Conservation (phyloP, 2,329 filamentous ascomycete genomes). For the Pseudopithomyces chartarum region DNA sequence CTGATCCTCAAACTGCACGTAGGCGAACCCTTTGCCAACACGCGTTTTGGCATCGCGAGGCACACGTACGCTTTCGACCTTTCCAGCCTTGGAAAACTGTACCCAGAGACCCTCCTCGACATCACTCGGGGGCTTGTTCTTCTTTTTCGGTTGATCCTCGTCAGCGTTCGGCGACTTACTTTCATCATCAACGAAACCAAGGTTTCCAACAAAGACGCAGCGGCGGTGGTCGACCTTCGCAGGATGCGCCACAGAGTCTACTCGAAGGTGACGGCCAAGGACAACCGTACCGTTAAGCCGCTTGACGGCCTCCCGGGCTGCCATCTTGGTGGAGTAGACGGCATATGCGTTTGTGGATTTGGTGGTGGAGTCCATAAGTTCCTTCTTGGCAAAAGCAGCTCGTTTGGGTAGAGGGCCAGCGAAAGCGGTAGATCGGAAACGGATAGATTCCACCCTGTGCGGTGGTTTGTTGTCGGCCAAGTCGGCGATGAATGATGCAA, state of each 20-base stretch:
- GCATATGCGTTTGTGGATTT: slow-evolving; percentile 93
- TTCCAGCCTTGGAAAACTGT: slow-evolving; percentile 76
- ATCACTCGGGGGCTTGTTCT: slow-evolving; percentile 74
- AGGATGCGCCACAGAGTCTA: slow-evolving; percentile 89
- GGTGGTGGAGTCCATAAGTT: slow-evolving; percentile 88
- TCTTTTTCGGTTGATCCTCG: slow-evolving; percentile 70
- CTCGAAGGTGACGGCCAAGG: slow-evolving; percentile 85
- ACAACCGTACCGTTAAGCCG: slow-evolving; percentile 83
- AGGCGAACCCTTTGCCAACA: slow-evolving; percentile 95
- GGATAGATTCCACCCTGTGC: slow-evolving; percentile 85
- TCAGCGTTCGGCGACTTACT: slow-evolving; percentile 67
- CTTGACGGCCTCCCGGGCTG: slow-evolving; percentile 75
- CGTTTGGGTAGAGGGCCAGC: slow-evolving; percentile 83
- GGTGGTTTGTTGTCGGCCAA: slow-evolving; percentile 53
- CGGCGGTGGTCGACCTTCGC: slow-evolving; percentile 80
- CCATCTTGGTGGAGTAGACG: slow-evolving; percentile 77
- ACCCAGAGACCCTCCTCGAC: slow-evolving; percentile 92
- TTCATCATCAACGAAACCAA: slow-evolving; percentile 95
- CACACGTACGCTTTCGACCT: slow-evolving; percentile 91
- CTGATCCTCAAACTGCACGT: slow-evolving; percentile 89
- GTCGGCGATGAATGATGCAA: slow-evolving; percentile 72
- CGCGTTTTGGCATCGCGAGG: slow-evolving; percentile 87
- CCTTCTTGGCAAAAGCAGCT: slow-evolving; percentile 90
- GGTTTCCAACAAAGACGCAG: slow-evolving; percentile 94
- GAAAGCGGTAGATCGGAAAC: slow-evolving; percentile 93